Percentiles rank a stretch among this genome's conserved stretches.
Conservation (phyloP, 352 stramenopile species). For the Globisporangium solare region DNA sequence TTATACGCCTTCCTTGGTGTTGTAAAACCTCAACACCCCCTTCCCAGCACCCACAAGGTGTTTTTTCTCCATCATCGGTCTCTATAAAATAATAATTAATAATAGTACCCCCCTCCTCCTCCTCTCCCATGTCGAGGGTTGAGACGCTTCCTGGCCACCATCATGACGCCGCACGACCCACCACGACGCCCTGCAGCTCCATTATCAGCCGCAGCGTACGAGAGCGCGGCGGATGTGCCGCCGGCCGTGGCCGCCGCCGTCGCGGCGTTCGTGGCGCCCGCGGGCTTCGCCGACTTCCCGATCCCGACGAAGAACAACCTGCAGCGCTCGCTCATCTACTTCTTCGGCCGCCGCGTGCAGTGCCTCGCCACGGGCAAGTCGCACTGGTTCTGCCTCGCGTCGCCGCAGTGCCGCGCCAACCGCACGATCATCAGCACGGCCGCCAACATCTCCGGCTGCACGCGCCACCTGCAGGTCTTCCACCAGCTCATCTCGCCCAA, state of each 20-base stretch:
- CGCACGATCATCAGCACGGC: slow-evolving; percentile 20
- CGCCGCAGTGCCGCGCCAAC: slow-evolving; percentile 17
- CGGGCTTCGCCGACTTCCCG: slow-evolving; percentile 16
- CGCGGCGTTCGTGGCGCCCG: slow-evolving; percentile 10
- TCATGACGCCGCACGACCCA: slow-evolving; percentile 4
- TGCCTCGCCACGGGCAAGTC: slow-evolving; percentile 7
- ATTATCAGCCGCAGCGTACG: background rate
- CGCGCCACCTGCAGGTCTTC: slow-evolving; percentile 21
- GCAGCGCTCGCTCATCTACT: slow-evolving; percentile 24
- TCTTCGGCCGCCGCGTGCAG: slow-evolving; percentile 19
- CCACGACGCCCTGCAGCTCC: background rate
- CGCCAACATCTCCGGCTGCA: slow-evolving; percentile 22
- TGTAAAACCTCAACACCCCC: too few relatives aligned
- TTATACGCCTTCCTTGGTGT: too few relatives aligned
- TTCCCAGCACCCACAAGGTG: background rate
- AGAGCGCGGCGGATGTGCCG: slow-evolving; percentile 10
- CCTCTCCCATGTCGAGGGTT: background rate
- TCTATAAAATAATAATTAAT: too few relatives aligned
- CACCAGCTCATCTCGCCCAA: slow-evolving; percentile 22
- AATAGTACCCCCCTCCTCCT: background rate
- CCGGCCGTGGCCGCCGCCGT: slow-evolving; percentile 12
- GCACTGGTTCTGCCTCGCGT: slow-evolving; percentile 24
- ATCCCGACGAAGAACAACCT: slow-evolving; percentile 22
- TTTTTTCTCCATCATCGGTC: too few relatives aligned
- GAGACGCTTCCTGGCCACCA: background rate